phyloP scores from a whole-genome alignment of 164 flowering plant genomes.

The Magnolia kwangsiensis region DNA sequence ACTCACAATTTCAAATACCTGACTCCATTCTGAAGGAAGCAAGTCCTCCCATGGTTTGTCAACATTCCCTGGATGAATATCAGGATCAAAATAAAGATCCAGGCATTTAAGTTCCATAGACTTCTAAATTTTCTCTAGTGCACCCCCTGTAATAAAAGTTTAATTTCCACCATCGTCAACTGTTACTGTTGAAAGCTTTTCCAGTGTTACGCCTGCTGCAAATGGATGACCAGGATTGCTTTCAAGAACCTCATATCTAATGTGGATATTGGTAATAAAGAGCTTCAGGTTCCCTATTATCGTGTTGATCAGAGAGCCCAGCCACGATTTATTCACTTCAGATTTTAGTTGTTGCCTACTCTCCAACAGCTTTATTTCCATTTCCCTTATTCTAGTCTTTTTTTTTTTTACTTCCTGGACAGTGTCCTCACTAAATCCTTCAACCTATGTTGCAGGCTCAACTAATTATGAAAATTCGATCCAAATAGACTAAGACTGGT shows the following conservation, averaged over 20 bases:
- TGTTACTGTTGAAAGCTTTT: constrained; percentile 83
- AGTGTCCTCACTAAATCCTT: no score
- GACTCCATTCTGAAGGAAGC: constrained; percentile 86
- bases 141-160: constrained; percentile 82
- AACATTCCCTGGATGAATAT: constrained; percentile 67
- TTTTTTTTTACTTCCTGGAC: no score
- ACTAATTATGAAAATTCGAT: no score
- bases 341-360: no score
- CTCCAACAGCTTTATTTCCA: no score
- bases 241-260: constrained; percentile 96
- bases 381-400: no score
- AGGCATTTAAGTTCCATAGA: constrained; percentile 74
- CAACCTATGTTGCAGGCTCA: no score
- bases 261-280: constrained; percentile 89
- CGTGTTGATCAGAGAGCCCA: constrained; percentile 91
- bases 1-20: constrained; percentile 79
- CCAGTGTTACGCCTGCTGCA: constrained; percentile 78
- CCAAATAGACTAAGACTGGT: no score
- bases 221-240: no score
- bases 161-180: constrained; percentile 86
- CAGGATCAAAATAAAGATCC: constrained; percentile 88
- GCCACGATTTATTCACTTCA: constrained; percentile 97
- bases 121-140: constrained; percentile 83
- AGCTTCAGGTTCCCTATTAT: constrained; percentile 93
- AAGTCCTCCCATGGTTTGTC: constrained; percentile 83